These are phyloP conservation scores for Epichloe hybrida DNA, from an alignment of 2,329 filamentous ascomycete genomes.

Conservation along the genomic window DNA sequence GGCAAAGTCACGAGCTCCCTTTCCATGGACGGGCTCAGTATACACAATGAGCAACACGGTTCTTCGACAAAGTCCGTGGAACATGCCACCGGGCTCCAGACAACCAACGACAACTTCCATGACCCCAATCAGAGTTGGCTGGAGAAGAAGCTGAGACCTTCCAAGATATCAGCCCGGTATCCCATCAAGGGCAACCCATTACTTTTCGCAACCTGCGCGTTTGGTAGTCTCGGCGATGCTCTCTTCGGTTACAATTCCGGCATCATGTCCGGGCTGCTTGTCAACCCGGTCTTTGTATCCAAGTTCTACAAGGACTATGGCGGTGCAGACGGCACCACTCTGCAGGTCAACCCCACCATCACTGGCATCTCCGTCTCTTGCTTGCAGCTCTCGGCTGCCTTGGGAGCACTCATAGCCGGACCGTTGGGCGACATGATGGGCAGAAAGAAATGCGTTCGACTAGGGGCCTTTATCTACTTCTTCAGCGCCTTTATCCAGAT, in stretches of 20 bases:
- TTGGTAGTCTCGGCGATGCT: slow-evolving; percentile 8
- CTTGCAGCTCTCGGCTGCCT: slow-evolving; percentile 7
- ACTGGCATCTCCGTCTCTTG: slow-evolving; percentile 7
- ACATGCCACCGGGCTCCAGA: not conserved
- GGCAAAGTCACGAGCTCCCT: not conserved
- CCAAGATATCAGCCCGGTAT: slow-evolving; percentile 3
- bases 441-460: slow-evolving; percentile 7
- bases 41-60: not conserved
- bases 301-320: slow-evolving; percentile 8
- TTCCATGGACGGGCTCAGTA: not conserved
- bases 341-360: slow-evolving; percentile 6
- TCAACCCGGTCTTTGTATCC: slow-evolving; percentile 8
- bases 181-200: slow-evolving; percentile 8
- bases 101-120: too few species aligned
- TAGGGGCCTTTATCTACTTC: slow-evolving; percentile 9
- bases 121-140: not conserved
- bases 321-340: slow-evolving; percentile 4
- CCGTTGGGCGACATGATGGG: slow-evolving; percentile 7
- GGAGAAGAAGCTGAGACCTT: slow-evolving; percentile 5
- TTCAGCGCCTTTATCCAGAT: slow-evolving; percentile 8
- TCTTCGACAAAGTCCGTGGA: not conserved
- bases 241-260: slow-evolving; percentile 7
- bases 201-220: slow-evolving; percentile 8
- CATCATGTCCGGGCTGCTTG: slow-evolving; percentile 8
- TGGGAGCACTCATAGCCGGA: slow-evolving; percentile 6